These are phyloP conservation scores for Hymenoscyphus fructigenus DNA, from an alignment of 2,329 filamentous ascomycete species.

Conservation along the genomic window DNA sequence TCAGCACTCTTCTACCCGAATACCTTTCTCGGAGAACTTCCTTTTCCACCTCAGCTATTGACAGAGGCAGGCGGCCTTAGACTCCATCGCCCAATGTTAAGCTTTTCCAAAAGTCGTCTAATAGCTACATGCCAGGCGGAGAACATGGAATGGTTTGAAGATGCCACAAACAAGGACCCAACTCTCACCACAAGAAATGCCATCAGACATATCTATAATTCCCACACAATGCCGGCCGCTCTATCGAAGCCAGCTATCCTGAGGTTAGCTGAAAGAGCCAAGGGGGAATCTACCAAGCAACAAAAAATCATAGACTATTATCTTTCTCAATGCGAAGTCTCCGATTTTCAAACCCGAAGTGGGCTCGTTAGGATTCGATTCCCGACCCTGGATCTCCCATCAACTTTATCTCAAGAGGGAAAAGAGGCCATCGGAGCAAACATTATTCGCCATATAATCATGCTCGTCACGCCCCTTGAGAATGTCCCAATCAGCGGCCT, in stretches of 20 bases:
- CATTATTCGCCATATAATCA: slow-evolving; percentile 48
- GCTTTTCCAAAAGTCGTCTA: slow-evolving; percentile 71
- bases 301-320: slow-evolving; percentile 55
- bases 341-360: slow-evolving; percentile 30
- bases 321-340: slow-evolving; percentile 48
- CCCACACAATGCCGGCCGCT: slow-evolving; percentile 64
- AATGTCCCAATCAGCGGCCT: slow-evolving; percentile 45
- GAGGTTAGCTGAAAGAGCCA: slow-evolving; percentile 54
- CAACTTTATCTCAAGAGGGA: background rate
- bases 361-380: slow-evolving; percentile 36
- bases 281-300: slow-evolving; percentile 43
- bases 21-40: background rate
- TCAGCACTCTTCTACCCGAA: background rate
- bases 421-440: slow-evolving; percentile 39
- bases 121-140: slow-evolving; percentile 71
- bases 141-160: slow-evolving; percentile 74
- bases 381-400: slow-evolving; percentile 14
- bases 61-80: slow-evolving; percentile 63
- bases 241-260: slow-evolving; percentile 66
- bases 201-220: slow-evolving; percentile 63
- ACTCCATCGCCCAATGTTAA: slow-evolving; percentile 68
- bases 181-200: slow-evolving; percentile 81
- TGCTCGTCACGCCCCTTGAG: slow-evolving; percentile 48
- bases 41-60: slow-evolving; percentile 11
- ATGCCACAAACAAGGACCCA: slow-evolving; percentile 76